Base-by-base conservation (phyloP, 331 rosid genomes). In the Prunus yedoensis region DNA sequence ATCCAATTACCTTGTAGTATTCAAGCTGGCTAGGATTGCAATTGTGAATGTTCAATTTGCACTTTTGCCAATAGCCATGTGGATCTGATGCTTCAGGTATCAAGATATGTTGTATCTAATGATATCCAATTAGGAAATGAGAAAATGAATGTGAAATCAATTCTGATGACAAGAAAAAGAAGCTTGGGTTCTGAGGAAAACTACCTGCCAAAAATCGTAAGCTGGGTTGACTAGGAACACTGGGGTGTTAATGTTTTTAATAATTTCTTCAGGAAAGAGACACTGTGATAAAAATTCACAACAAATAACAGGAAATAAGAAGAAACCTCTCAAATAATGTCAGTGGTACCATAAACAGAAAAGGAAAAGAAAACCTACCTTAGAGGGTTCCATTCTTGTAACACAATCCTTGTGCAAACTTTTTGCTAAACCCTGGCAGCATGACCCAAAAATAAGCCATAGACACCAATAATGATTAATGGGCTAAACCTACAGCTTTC, bases 151-250 rank as follows among this genome's bases (percentile, higher is more conserved):
- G 74, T 79, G 45, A 38, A 59, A 61, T 74, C 58, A 20, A 56
- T 38, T 41, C 15, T n/a, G 16, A 64, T 27, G 16, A 49, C 14
- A 30, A 66, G 60, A 50, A 69, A 86, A 82, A 67, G 41, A 79
- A 80, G 68, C 53, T 74, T 49, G 80, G 66, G 25, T 41, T 64
- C 21, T 35, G 15, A 76, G 73, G 77, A 78, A 57, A 76, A 35
- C 77, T 76, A 89, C 99, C 97, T 95, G 97, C 99, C 97, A 95
- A 79, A 88, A 90, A 79, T 95, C 97, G 77, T 92, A 95, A 57
- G 91, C 97, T 74, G 97, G 91, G 79, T 92, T 89, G 84, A 92
- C 97, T 79, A 95, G 88, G 84, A 95, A 95, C 82, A 92, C 70
- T 23, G 99, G 91, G 69, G 97, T 89, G 78, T 72, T 79, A 38